Percentiles rank a stretch among this genome's conserved stretches.
Conservation (phyloP, 2,329 filamentous ascomycete species). For the Rhexocercosporidium sp. region DNA sequence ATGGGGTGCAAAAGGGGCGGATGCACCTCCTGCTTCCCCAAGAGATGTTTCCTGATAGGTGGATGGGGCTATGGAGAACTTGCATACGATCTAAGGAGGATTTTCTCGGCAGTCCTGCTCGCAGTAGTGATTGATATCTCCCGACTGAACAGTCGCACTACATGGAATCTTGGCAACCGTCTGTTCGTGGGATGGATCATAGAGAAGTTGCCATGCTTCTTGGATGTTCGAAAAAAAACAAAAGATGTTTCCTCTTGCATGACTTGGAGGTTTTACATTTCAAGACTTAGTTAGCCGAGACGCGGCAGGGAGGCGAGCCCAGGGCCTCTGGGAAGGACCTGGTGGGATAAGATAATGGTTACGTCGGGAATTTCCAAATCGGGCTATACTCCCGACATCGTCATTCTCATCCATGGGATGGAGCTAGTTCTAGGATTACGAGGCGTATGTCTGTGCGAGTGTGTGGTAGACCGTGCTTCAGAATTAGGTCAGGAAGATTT, state of each 20-base stretch:
- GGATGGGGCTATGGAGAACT: neutral
- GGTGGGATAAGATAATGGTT: neutral
- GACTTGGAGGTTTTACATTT: neutral
- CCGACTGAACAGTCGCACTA: neutral
- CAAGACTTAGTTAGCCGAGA: neutral
- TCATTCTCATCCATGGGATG: slow-evolving; percentile 1
- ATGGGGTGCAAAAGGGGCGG: neutral
- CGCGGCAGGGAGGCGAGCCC: neutral
- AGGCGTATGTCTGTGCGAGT: slow-evolving; percentile 6
- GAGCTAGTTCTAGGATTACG: neutral
- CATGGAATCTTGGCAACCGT: neutral
- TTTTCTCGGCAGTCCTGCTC: neutral
- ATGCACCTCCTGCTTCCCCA: slow-evolving; percentile 3
- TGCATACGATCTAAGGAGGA: neutral
- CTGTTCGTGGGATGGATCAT: neutral
- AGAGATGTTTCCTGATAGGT: neutral
- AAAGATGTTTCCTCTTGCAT: neutral
- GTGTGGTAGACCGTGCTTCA: neutral
- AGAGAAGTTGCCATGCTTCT: neutral
- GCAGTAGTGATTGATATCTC: neutral
- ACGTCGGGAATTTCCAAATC: neutral
- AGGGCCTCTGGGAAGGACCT: no score
- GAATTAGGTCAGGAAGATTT: neutral
- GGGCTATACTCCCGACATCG: neutral
- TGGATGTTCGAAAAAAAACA: neutral